Base-by-base conservation (phyloP, 2,329 filamentous ascomycete species). In the Fusarium virguliforme region DNA sequence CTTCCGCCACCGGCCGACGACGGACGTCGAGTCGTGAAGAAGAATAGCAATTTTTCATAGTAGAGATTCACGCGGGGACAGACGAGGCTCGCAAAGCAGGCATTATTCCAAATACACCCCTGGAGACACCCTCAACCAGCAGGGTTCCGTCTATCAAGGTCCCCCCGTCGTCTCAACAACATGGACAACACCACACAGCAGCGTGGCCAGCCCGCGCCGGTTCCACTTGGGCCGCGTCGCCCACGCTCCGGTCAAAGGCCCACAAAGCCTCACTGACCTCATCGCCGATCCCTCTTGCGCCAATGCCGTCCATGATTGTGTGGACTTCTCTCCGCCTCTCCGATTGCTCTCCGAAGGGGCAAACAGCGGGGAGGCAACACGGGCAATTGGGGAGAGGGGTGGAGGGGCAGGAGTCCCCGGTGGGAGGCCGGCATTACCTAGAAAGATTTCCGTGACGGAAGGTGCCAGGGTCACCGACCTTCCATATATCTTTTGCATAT, bases 221-320 rank as follows among this genome's bases (percentile, higher is more conserved):
- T 67, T 65, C 73, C 71, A 75, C 73, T 63, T 58, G 62, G 63
- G 60, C 65, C 72, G 61, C 64, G 58, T 72, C 62, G 68, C 58
- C 66, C 63, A 56, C 71, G 58, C 67, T 70, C 62, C 62, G 71
- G 62, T 35, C n/a, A 61, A 64, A 50, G 46, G 58, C 60, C 74
- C 74, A 73, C 74, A 74, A 34, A 38, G 28, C 67, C 60, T 68
- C 62, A 74, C 72, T 75, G 74, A 75, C 70, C 70, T 75, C 74
- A 75, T 75, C 60, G 34, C 38, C 40, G 58, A 60, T 67, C 64
- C 55, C 63, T 71, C 68, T 69, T 69, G 66, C 68, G 66, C 68
- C 68, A 71, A 67, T 71, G 58, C 54, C 53, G 26, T 60, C 54
- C 60, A 37, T 28, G 54, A 56, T 70, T 71, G 63, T 67, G 65